Percentiles rank a stretch among this genome's conserved stretches.
Evolutionary conservation across 441 rosid species (phyloP).

Genomic region (Eruca vesicaria): DNA sequence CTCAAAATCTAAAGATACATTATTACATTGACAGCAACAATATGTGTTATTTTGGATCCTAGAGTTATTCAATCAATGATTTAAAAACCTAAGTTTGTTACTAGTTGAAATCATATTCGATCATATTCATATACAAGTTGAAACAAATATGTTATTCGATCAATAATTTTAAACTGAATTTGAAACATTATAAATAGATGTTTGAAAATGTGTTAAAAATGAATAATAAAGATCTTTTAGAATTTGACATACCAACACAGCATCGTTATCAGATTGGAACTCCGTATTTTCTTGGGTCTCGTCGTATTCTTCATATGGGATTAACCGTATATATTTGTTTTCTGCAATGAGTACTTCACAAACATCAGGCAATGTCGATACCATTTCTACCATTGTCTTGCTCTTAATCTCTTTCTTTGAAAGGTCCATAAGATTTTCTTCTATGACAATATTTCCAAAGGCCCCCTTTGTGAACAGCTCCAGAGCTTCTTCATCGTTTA

Average conservation of each 20-base stretch:
- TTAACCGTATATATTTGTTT: not conserved
- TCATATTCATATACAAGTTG: not conserved
- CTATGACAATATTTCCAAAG: not conserved
- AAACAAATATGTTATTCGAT: not conserved
- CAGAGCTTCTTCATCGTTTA: constrained; percentile 22
- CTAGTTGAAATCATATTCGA: not conserved
- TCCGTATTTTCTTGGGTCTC: not conserved
- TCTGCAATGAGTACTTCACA: constrained; percentile 6
- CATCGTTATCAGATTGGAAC: not conserved
- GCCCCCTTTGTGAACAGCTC: constrained; percentile 28
- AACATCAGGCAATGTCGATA: not conserved
- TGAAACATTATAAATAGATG: not conserved
- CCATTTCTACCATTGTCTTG: not conserved
- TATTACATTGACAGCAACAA: not conserved
- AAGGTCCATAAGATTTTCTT: not conserved
- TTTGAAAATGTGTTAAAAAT: not conserved
- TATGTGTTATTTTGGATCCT: not conserved
- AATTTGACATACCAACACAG: constrained; percentile 6
- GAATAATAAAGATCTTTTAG: not conserved
- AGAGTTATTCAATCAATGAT: not conserved
- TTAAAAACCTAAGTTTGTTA: not conserved
- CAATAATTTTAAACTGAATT: not conserved
- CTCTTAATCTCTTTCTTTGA: not conserved
- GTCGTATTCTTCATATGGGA: not conserved
- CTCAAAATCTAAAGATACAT: not conserved